phyloP scores from a whole-genome alignment of 345 rosid species.

The Anastatica hierochuntica region DNA sequence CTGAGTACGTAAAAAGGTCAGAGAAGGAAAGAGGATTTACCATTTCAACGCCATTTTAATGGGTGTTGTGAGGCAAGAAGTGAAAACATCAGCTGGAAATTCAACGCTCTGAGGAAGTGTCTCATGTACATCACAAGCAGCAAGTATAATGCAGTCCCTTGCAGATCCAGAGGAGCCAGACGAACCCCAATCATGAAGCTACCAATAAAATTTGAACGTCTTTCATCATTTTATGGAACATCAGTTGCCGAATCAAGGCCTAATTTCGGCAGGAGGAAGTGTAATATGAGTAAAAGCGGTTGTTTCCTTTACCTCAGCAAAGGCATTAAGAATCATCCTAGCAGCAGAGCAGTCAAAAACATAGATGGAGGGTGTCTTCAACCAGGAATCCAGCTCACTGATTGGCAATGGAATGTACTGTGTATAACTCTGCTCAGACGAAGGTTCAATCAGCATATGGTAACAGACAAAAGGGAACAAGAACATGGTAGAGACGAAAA shows the following conservation, averaged over 20 bases:
- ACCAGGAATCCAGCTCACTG: slow-evolving; percentile 94
- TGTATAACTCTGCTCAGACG: slow-evolving; percentile 70
- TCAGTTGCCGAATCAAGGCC: slow-evolving; percentile 8
- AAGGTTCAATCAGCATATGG: slow-evolving; percentile 13
- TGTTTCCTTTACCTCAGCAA: slow-evolving; percentile 56
- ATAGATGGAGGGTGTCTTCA: slow-evolving; percentile 91
- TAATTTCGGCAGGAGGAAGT: slow-evolving; percentile 1
- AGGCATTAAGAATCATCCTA: slow-evolving; percentile 91
- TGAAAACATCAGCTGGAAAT: slow-evolving; percentile 98
- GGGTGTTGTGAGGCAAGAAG: slow-evolving; percentile 97
- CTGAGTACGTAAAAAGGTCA: slow-evolving; percentile 8
- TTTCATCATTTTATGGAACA: neutral
- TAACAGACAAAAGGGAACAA: slow-evolving; percentile 9
- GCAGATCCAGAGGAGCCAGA: slow-evolving; percentile 58
- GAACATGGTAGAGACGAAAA: neutral
- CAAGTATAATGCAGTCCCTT: slow-evolving; percentile 91
- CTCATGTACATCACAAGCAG: slow-evolving; percentile 99
- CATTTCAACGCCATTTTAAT: slow-evolving; percentile 98
- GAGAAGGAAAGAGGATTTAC: slow-evolving; percentile 31
- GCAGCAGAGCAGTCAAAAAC: slow-evolving; percentile 99
- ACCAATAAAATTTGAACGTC: slow-evolving; percentile 4
- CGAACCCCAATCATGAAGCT: slow-evolving; percentile 81
- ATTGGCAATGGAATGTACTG: slow-evolving; percentile 94
- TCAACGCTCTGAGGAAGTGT: slow-evolving; percentile 96
- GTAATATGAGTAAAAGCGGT: neutral